Evolutionary conservation across 2,329 filamentous ascomycete genomes (phyloP).

Genomic region (Fusarium incarnatum): DNA sequence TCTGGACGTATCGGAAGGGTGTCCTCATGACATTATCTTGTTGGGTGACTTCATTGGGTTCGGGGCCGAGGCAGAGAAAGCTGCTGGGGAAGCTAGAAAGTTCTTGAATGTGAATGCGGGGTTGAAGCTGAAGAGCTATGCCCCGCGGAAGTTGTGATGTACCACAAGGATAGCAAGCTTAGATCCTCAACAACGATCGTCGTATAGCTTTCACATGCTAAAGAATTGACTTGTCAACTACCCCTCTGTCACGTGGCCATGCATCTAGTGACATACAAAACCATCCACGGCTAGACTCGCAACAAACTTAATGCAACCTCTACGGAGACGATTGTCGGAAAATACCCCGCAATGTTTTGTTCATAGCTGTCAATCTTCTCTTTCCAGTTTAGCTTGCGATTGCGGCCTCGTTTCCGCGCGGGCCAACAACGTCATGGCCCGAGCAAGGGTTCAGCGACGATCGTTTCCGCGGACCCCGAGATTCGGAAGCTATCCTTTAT

Average conservation of each 20-base stretch:
- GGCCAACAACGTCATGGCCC: slow-evolving; percentile 4
- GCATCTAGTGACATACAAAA: background rate
- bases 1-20: slow-evolving; percentile 29
- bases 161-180: background rate
- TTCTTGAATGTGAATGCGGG: slow-evolving; percentile 25
- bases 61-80: slow-evolving; percentile 32
- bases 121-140: slow-evolving; percentile 9
- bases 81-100: slow-evolving; percentile 23
- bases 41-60: slow-evolving; percentile 31
- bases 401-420: background rate
- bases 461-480: background rate
- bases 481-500: background rate
- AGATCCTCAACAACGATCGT: background rate
- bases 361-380: background rate
- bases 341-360: slow-evolving; percentile 23
- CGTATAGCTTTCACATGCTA: slow-evolving; percentile 18
- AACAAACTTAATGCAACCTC: background rate
- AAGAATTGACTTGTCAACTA: background rate
- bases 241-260: slow-evolving; percentile 19
- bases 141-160: background rate
- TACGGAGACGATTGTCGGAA: background rate
- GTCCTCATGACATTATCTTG: slow-evolving; percentile 39
- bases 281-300: background rate
- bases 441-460: background rate
- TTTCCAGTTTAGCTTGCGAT: slow-evolving; percentile 37